Evolutionary conservation across 1,284 basidiomycete genomes (phyloP), one percentile per base, ranked within the genome.

Genomic region (Cutaneotrichosporon mucoides): DNA sequence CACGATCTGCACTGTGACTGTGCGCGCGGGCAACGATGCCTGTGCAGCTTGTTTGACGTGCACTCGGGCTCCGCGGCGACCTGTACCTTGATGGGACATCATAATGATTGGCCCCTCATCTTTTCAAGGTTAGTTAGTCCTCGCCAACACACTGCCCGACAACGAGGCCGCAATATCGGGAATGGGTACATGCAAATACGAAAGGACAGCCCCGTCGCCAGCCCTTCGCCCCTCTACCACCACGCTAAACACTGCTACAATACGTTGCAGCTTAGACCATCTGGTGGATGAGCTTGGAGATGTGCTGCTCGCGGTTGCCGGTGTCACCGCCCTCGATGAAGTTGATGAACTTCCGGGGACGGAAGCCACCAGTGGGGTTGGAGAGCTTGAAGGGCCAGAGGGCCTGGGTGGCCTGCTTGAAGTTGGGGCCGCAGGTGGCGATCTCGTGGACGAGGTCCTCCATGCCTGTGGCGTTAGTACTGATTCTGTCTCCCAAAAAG

Each of bases 301-400:
- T 97, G 84, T 91, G 90, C 73, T 83, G 82, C 82, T 97, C 94
- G 77, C 93, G 89, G 84, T 97, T 88, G 80, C 94, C 94, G 77
- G 76, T 70, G 84, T 98, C 94, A 82, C 94, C 93, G 75, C 91
- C 91, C 84, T 93, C 85, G 64, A 95, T 85, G 79, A 84, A 94
- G 82, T 90, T 88, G 82, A 88, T 92, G 88, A 98, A 95, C 84
- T 99, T 99, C 78, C 92, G 86, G 76, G 85, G 86, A 81, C 90
- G 88, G 93, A 92, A 99, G 73, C 96, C 96, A 70, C 96, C 95
- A 73, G 86, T 98, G 61, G 96, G 94, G 87, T 97, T 98, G 70
- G 92, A 96, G 65, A 99, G 89, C 81, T 99, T 98, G 87, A 99
- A 98, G 36, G 96, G 93, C 93, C 95, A 98, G 60, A 99, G 87